Evolutionary conservation across 1,284 basidiomycete species (phyloP).

Genomic region (Trichosporon faecale): DNA sequence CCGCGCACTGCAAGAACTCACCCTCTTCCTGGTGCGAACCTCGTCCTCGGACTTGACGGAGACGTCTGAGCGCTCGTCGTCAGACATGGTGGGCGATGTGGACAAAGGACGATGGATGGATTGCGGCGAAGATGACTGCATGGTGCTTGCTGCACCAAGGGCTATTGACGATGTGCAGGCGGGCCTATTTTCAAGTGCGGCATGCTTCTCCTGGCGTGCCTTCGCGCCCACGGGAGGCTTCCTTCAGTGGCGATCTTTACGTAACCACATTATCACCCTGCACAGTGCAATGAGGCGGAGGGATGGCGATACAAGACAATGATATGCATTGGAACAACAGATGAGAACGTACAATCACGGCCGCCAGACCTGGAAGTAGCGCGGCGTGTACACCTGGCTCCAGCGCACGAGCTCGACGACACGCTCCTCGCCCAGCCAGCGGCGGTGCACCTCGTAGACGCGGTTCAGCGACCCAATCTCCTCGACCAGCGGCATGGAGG

Average conservation of each 20-base stretch:
- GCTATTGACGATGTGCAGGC: not conserved
- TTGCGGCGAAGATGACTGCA: not conserved
- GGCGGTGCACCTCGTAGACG: constrained; percentile 45
- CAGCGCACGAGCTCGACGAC: constrained; percentile 40
- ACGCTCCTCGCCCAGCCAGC: constrained; percentile 28
- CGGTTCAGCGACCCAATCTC: constrained; percentile 46
- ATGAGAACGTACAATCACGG: constrained; percentile 28
- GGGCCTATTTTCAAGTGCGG: not conserved
- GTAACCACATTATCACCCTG: not conserved
- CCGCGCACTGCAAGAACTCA: constrained; percentile 24
- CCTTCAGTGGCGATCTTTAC: not conserved
- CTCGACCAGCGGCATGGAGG: constrained; percentile 30
- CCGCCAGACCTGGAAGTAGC: constrained; percentile 50
- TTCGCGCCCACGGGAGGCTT: not conserved
- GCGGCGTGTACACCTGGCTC: constrained; percentile 36
- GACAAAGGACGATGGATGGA: constrained; percentile 19
- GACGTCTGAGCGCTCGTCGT: constrained; percentile 29
- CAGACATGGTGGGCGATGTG: constrained; percentile 29
- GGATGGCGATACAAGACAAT: not conserved
- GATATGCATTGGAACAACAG: not conserved
- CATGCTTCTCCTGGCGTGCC: not conserved
- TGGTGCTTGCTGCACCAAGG: not conserved
- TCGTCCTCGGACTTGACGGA: constrained; percentile 29
- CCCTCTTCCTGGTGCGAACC: constrained; percentile 38
- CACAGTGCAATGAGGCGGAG: not conserved